phyloP scores from a whole-genome alignment of 208 protist species.

The Crithidia bombi region DNA sequence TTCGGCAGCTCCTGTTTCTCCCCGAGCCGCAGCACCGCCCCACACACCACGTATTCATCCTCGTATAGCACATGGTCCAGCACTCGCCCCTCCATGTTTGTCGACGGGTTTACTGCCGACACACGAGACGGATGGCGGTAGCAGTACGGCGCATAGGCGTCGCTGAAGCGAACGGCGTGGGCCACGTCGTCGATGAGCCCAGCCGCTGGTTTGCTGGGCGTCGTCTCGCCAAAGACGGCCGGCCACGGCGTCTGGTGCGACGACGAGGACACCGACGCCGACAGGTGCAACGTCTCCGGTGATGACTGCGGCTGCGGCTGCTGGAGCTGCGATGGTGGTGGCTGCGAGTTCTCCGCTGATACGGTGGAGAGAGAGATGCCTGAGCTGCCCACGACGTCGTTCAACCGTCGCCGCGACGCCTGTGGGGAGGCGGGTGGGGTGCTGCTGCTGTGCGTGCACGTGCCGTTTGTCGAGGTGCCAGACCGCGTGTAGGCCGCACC shows the following conservation, averaged over 20 bases:
- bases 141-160: conserved; percentile 78
- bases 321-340: neutral
- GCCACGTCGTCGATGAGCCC: conserved; percentile 32
- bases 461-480: conserved; percentile 12
- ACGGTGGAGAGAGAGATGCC: neutral
- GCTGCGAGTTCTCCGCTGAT: neutral
- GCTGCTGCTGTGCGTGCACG: conserved; percentile 4
- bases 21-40: conserved; percentile 62
- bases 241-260: conserved; percentile 8
- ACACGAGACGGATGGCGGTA: conserved; percentile 57
- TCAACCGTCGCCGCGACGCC: conserved; percentile 2
- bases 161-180: conserved; percentile 53
- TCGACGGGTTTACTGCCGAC: conserved; percentile 76
- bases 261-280: conserved; percentile 5
- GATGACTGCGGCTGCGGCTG: neutral
- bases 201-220: conserved; percentile 6
- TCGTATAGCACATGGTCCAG: conserved; percentile 88
- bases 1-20: conserved; percentile 58
- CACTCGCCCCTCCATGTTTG: conserved; percentile 80
- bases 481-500: neutral
- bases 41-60: conserved; percentile 52
- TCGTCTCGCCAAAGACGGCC: neutral
- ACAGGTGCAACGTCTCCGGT: conserved; percentile 5
- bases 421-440: conserved; percentile 10
- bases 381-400: neutral